Base-by-base conservation (phyloP, 306 rosid genomes). In the Purshia tridentata region DNA sequence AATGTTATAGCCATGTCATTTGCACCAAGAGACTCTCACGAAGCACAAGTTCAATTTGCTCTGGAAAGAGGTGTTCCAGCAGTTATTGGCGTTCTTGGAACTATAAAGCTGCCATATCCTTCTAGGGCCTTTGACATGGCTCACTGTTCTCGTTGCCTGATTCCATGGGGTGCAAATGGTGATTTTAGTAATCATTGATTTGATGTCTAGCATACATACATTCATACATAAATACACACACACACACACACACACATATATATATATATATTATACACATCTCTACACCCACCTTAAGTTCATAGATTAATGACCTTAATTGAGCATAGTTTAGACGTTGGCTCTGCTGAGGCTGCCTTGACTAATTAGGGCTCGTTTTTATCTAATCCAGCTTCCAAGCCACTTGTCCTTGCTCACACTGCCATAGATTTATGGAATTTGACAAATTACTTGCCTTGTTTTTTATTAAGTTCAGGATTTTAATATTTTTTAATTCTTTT, bases 21-120 rank as follows among this genome's bases (percentile, higher is more conserved):
- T 42, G 96, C 97, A 45, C 97, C 96, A 68, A 82, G 91, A 77
- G 97, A 91, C 71, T 91, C 97, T 74, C 91, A 91, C 66, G 96
- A 91, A 84, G 97, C 96, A 12, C 97, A 91, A 76, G 93, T 91
- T 69, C 96, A 91, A 85, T 91, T 91, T 86, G 97, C 96, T 58
- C 67, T 91, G 65, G 97, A 91, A 87, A 89, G 97, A 86, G 93
- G 97, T 70, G 97, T 91, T 71, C 97, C 97, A 0, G 96, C 96
- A 4, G 86, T 89, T 55, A 86, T 91, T 55, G 96, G 96, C 8
- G 97, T 91, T 78, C 91, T 91, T 37, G 97, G 92, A 78, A 87
- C 91, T 67, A 83, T 91, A 77, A 87, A 76, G 92, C 81, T 91
- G 49, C 91, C 97, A 39, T 91, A 84, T 77, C 96, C 97, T 70